Evolutionary conservation across 2,329 filamentous ascomycete genomes (phyloP).

Genomic region (Ceratocystis papillata): DNA sequence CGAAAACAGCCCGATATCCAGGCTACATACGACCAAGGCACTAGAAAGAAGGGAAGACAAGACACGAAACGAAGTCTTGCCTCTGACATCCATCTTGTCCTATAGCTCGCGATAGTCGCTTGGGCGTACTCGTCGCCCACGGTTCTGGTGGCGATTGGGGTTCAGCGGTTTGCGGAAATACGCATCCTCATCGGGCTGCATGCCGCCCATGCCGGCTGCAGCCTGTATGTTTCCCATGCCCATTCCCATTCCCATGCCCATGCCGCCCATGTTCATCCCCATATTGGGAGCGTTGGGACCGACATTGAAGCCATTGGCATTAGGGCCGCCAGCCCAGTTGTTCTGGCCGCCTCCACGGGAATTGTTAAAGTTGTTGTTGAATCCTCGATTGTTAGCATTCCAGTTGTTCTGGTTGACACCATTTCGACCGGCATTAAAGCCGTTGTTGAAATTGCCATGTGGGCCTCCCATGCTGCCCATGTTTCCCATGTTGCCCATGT

Average conservation of each 20-base stretch:
- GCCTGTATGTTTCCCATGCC: slow-evolving; percentile 32
- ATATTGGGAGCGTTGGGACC: slow-evolving; percentile 24
- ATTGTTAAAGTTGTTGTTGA: slow-evolving; percentile 28
- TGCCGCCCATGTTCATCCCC: slow-evolving; percentile 27
- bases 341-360: neutral
- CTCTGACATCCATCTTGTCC: slow-evolving; percentile 24
- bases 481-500: slow-evolving; percentile 2
- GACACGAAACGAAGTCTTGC: neutral
- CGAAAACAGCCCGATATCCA: neutral
- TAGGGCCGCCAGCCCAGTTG: slow-evolving; percentile 10
- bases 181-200: slow-evolving; percentile 59
- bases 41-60: neutral
- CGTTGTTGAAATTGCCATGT: slow-evolving; percentile 27
- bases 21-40: neutral
- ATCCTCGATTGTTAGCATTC: slow-evolving; percentile 13
- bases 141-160: slow-evolving; percentile 76
- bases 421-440: slow-evolving; percentile 4
- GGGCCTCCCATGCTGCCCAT: slow-evolving; percentile 28
- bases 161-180: slow-evolving; percentile 97
- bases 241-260: slow-evolving; percentile 30
- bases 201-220: slow-evolving; percentile 28
- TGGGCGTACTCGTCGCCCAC: slow-evolving; percentile 66
- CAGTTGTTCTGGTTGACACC: slow-evolving; percentile 28
- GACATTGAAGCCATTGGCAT: slow-evolving; percentile 16
- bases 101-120: slow-evolving; percentile 83